Conservation (phyloP, 768 basidiomycete genomes). For the Chalciporus piperatus region DNA sequence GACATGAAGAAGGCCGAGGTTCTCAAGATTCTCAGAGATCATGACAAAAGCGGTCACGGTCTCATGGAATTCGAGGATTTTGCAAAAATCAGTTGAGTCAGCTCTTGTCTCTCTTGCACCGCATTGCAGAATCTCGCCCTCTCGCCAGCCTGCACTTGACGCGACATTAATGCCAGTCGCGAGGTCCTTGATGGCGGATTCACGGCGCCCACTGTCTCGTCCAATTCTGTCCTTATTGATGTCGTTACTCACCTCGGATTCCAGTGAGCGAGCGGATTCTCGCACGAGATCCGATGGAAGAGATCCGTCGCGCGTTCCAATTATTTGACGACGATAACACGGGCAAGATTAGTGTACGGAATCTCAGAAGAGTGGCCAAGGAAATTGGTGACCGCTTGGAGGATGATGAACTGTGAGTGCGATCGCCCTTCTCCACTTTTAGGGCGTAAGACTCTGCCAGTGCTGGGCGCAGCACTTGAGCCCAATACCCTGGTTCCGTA, state of each 20-base stretch:
- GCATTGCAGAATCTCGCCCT: background rate
- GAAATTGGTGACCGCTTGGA: conserved; percentile 95
- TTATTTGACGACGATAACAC: conserved; percentile 96
- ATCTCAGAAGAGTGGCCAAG: conserved; percentile 90
- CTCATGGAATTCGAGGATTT: conserved; percentile 95
- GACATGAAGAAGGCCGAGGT: conserved; percentile 99
- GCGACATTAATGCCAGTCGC: conserved; percentile 2
- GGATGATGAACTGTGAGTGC: conserved; percentile 91
- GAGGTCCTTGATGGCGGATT: background rate
- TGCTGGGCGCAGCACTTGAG: conserved; percentile 22
- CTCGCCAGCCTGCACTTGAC: background rate
- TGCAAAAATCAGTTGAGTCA: conserved; percentile 80
- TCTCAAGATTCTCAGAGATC: conserved; percentile 87
- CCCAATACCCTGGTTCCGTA: conserved; percentile 30
- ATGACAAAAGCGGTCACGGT: conserved; percentile 78
- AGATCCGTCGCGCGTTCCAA: conserved; percentile 93
- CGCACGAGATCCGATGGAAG: conserved; percentile 93
- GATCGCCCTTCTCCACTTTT: conserved; percentile 9
- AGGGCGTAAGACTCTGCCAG: conserved; percentile 14
- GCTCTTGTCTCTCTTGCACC: background rate
- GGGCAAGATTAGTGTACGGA: conserved; percentile 89
- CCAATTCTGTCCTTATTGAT: conserved; percentile 1
- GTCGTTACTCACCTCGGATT: conserved; percentile 19
- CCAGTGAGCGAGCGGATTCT: conserved; percentile 94
- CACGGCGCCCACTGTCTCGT: background rate